A percentile compares a stretch with the other conserved stretches of the same genome.
phyloP scores from a whole-genome alignment of 352 stramenopile species.

The Globisporangium abappressorium region DNA sequence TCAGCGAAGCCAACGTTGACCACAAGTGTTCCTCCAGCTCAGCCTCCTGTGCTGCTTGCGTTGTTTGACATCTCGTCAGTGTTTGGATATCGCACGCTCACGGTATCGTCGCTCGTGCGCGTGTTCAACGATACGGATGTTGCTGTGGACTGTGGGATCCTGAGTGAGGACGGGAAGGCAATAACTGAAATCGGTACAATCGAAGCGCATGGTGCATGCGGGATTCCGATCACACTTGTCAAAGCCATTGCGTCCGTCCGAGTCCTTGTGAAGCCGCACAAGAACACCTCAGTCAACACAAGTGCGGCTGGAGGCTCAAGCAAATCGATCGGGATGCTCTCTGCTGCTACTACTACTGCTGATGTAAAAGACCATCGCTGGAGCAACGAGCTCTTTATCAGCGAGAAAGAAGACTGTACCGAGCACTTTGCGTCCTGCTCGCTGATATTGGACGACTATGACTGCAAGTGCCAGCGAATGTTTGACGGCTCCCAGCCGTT shows the following conservation, averaged over 20 bases:
- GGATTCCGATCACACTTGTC: constrained; percentile 67
- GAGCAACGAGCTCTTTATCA: constrained; percentile 81
- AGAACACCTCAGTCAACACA: background rate
- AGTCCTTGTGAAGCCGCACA: constrained; percentile 61
- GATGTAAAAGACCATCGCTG: constrained; percentile 56
- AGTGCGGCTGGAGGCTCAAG: background rate
- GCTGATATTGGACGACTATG: constrained; percentile 65
- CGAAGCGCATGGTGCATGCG: constrained; percentile 55
- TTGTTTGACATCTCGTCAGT: constrained; percentile 74
- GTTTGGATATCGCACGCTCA: constrained; percentile 72
- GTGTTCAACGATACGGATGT: constrained; percentile 76
- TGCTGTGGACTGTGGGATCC: constrained; percentile 51
- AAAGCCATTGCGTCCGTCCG: constrained; percentile 49
- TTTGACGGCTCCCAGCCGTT: constrained; percentile 72
- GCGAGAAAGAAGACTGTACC: constrained; percentile 53
- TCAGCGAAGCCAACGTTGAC: constrained; percentile 9
- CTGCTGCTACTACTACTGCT: constrained; percentile 5
- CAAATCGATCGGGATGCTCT: background rate
- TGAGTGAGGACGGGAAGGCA: constrained; percentile 54
- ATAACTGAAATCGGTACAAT: constrained; percentile 61
- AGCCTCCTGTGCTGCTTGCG: constrained; percentile 40
- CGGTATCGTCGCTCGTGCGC: constrained; percentile 71
- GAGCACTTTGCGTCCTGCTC: constrained; percentile 66
- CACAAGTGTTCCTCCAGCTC: background rate
- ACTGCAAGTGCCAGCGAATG: constrained; percentile 77